These are phyloP conservation scores for Dillenia turbinata DNA, from an alignment of 164 flowering plant species.

Conservation along the genomic window DNA sequence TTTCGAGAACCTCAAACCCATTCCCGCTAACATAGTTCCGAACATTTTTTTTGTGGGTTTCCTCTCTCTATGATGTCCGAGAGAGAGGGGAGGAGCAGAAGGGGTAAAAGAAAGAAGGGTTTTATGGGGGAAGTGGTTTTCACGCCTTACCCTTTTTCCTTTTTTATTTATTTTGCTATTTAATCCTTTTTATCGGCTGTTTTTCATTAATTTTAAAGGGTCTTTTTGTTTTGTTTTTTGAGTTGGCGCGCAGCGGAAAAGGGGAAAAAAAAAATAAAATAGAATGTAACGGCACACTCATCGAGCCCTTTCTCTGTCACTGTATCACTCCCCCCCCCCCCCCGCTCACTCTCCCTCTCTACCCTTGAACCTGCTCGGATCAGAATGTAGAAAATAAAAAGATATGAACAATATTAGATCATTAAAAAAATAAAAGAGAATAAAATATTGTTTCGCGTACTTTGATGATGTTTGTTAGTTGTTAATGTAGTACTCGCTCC, in stretches of 20 bases:
- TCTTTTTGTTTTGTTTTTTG: conserved; percentile 8
- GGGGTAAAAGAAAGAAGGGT: conserved; percentile 22
- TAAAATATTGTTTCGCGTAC: too few relatives aligned
- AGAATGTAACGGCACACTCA: conserved; percentile 18
- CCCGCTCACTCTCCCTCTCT: too few relatives aligned
- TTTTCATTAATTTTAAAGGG: too few relatives aligned
- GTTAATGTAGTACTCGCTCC: too few relatives aligned
- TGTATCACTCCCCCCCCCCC: too few relatives aligned
- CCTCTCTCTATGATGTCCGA: conserved; percentile 13
- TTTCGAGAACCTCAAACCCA: conserved; percentile 3
- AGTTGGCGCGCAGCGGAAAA: conserved; percentile 12
- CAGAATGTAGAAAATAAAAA: too few relatives aligned
- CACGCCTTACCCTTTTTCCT: conserved; percentile 24
- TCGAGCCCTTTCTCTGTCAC: neutral
- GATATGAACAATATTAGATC: too few relatives aligned
- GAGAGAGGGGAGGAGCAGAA: conserved; percentile 4
- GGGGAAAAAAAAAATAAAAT: conserved; percentile 6
- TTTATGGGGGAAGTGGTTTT: conserved; percentile 19
- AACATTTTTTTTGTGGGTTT: too few relatives aligned
- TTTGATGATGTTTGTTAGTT: too few relatives aligned
- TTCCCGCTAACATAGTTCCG: too few relatives aligned
- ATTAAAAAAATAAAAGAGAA: too few relatives aligned
- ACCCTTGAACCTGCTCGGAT: too few relatives aligned
- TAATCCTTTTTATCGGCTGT: neutral
- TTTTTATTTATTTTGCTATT: neutral